A percentile compares a stretch with the other conserved stretches of the same genome.
Conservation (phyloP, 306 rosid species). For the Quercus ilex region DNA sequence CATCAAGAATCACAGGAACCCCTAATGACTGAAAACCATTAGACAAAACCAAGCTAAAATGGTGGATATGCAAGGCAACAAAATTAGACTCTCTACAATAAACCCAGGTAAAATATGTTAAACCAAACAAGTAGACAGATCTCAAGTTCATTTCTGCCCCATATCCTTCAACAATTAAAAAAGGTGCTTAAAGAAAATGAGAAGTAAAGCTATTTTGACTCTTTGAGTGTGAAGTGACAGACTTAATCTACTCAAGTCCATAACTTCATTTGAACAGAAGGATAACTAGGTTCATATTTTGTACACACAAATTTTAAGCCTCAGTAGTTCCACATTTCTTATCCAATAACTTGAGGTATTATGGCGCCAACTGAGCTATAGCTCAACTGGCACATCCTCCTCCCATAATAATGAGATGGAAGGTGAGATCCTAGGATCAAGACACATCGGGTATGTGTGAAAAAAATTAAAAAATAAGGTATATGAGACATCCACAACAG, state of each 20-base stretch:
- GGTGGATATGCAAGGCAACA: not conserved
- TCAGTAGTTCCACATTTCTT: too few species aligned
- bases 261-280: not conserved
- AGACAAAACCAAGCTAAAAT: not conserved
- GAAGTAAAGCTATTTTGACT: not conserved
- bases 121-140: not conserved
- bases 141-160: not conserved
- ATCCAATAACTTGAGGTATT: not conserved
- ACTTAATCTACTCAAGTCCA: not conserved
- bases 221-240: not conserved
- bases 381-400: too few species aligned
- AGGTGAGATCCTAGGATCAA: too few species aligned
- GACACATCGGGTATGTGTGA: too few species aligned
- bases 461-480: too few species aligned
- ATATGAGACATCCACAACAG: too few species aligned
- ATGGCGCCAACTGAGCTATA: not conserved
- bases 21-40: too few species aligned
- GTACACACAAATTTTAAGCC: not conserved
- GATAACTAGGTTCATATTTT: not conserved
- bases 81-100: not conserved
- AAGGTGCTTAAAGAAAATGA: not conserved
- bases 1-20: not conserved
- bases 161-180: not conserved
- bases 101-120: not conserved
- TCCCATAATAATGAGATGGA: too few species aligned